Conservation (phyloP, 2,329 filamentous ascomycete species). For the Nannizziopsis barbatae region DNA sequence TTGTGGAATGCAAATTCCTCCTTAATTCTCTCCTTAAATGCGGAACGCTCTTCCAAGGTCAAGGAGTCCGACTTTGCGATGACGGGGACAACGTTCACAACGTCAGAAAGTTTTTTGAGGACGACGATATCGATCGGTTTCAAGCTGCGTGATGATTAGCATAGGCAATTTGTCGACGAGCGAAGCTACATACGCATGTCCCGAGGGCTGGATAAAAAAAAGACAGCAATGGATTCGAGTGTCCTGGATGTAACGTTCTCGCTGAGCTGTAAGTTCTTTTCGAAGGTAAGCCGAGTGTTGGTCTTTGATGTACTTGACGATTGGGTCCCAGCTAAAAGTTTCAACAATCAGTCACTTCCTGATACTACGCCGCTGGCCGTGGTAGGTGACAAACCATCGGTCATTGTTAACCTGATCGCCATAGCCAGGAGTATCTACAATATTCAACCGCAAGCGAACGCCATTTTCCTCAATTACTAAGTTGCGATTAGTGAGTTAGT, state of each 20-base stretch:
- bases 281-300: slow-evolving; percentile 98
- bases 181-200: slow-evolving; percentile 55
- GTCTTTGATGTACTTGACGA: slow-evolving; percentile 99
- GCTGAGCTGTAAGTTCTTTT: slow-evolving; percentile 98
- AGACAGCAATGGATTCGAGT: slow-evolving; percentile 98
- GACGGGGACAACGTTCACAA: slow-evolving; percentile 97
- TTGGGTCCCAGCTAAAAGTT: slow-evolving; percentile 71
- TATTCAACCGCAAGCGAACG: slow-evolving; percentile 92
- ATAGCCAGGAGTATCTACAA: slow-evolving; percentile 96
- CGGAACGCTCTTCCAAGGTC: slow-evolving; percentile 86
- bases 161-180: not conserved
- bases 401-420: slow-evolving; percentile 99
- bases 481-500: not conserved
- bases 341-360: slow-evolving; percentile 5
- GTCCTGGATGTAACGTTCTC: slow-evolving; percentile 98
- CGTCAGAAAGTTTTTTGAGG: slow-evolving; percentile 97
- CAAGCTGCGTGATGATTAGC: slow-evolving; percentile 38
- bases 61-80: slow-evolving; percentile 97
- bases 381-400: slow-evolving; percentile 52
- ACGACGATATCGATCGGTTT: slow-evolving; percentile 99
- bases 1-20: slow-evolving; percentile 99
- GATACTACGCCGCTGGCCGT: not conserved
- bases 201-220: slow-evolving; percentile 98
- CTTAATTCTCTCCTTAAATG: slow-evolving; percentile 99
- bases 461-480: slow-evolving; percentile 95